phyloP scores from a whole-genome alignment of 768 basidiomycete genomes.

The Albatrellus ellisii region DNA sequence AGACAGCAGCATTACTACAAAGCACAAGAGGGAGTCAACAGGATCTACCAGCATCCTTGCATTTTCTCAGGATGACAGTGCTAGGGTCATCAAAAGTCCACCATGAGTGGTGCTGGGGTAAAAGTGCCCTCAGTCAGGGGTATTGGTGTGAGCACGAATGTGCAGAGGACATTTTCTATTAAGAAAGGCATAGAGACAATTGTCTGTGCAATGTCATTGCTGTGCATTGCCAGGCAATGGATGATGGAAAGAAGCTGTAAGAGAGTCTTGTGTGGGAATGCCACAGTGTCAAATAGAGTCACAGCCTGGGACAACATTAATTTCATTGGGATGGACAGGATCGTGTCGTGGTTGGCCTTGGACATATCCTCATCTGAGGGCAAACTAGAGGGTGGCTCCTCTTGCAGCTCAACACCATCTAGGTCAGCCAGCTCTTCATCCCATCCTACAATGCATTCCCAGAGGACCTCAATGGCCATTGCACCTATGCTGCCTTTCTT shows the following conservation, averaged over 20 bases:
- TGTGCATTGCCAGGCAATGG: constrained; percentile 48
- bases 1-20: constrained; percentile 44
- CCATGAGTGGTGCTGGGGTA: constrained; percentile 32
- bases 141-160: constrained; percentile 45
- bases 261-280: constrained; percentile 34
- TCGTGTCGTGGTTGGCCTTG: constrained; percentile 15
- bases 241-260: constrained; percentile 45
- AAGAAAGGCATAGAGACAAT: constrained; percentile 42
- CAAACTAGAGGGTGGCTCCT: constrained; percentile 11
- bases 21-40: constrained; percentile 60
- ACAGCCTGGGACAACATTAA: constrained; percentile 40
- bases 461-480: constrained; percentile 56
- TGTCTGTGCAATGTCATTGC: constrained; percentile 33
- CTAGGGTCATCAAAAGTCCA: constrained; percentile 46
- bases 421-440: constrained; percentile 22
- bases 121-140: constrained; percentile 22
- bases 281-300: constrained; percentile 25
- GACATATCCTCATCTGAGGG: constrained; percentile 17
- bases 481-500: constrained; percentile 57
- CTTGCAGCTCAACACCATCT: constrained; percentile 35
- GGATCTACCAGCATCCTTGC: constrained; percentile 43
- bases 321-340: constrained; percentile 27
- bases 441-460: constrained; percentile 67
- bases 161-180: constrained; percentile 34
- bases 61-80: constrained; percentile 51